Conservation (phyloP, 305 asterid species). For the Solanum hybrid region DNA sequence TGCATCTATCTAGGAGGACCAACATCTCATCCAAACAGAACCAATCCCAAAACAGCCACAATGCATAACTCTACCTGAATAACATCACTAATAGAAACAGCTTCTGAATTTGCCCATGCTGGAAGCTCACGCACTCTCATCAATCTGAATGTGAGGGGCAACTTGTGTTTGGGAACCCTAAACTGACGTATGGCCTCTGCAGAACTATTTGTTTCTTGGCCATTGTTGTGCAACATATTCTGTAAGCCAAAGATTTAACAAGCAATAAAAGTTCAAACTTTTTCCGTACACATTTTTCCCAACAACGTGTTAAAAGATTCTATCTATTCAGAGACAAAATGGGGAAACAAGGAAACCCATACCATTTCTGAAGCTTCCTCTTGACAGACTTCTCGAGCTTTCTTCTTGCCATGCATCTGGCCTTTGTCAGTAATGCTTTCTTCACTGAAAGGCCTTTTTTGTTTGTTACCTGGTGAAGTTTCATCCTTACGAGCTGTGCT, state of each 20-base stretch:
- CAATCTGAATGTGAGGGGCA: slow-evolving; percentile 57
- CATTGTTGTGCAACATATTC: slow-evolving; percentile 16
- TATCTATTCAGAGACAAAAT: slow-evolving; percentile 1
- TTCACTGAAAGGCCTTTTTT: slow-evolving; percentile 45
- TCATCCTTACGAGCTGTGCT: slow-evolving; percentile 18
- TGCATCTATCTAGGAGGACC: background rate
- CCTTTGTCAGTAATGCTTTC: slow-evolving; percentile 28
- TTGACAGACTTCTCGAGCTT: slow-evolving; percentile 31
- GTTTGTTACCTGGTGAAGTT: slow-evolving; percentile 18
- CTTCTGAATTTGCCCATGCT: slow-evolving; percentile 83
- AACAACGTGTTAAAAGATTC: background rate
- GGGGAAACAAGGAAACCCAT: background rate
- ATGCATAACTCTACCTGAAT: slow-evolving; percentile 42
- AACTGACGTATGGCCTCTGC: slow-evolving; percentile 45
- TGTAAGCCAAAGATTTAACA: background rate
- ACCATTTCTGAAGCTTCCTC: slow-evolving; percentile 35
- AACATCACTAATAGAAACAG: slow-evolving; percentile 78
- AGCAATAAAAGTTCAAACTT: background rate
- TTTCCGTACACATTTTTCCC: background rate
- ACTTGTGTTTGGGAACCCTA: slow-evolving; percentile 37
- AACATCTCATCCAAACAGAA: background rate
- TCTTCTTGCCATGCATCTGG: slow-evolving; percentile 33
- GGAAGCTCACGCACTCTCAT: slow-evolving; percentile 71
- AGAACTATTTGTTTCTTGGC: slow-evolving; percentile 16
- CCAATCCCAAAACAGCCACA: background rate